Conservation (phyloP, 2,329 filamentous ascomycete genomes). For the Fusarium xylarioides region DNA sequence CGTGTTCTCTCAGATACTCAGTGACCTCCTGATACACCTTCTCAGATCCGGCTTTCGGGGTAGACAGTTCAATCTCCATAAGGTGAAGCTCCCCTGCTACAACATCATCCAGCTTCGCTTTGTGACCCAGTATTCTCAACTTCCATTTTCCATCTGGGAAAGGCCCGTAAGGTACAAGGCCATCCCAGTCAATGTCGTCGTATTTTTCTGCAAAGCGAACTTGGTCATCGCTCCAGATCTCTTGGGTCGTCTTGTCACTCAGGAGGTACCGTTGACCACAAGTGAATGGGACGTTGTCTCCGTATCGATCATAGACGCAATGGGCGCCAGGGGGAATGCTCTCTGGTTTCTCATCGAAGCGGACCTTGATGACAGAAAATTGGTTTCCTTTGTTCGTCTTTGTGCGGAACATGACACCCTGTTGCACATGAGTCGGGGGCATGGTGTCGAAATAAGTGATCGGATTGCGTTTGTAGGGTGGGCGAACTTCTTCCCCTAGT, state of each 20-base stretch:
- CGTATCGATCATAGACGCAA: conserved; percentile 38
- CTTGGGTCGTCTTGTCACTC: not conserved
- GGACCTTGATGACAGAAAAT: conserved; percentile 33
- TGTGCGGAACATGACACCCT: conserved; percentile 36
- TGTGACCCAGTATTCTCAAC: conserved; percentile 22
- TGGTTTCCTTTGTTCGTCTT: conserved; percentile 29
- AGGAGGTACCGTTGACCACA: conserved; percentile 23
- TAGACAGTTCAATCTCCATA: conserved; percentile 36
- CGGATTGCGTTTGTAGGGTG: conserved; percentile 32
- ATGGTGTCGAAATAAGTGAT: conserved; percentile 37
- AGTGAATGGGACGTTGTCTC: conserved; percentile 21
- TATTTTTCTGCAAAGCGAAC: conserved; percentile 31
- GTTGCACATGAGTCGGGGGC: conserved; percentile 30
- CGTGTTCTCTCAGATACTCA: conserved; percentile 10
- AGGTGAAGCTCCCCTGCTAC: conserved; percentile 26
- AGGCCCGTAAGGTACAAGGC: conserved; percentile 25
- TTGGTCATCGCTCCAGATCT: conserved; percentile 33
- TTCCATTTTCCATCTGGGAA: conserved; percentile 37
- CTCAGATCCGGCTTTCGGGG: conserved; percentile 15
- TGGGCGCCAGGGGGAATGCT: not conserved
- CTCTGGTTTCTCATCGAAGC: conserved; percentile 14
- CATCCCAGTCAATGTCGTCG: conserved; percentile 30
- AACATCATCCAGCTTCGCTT: conserved; percentile 35
- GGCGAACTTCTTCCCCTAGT: conserved; percentile 13
- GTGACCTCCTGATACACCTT: conserved; percentile 14